These are phyloP conservation scores for Arthrobotrys sphaeroides DNA, from an alignment of 2,329 filamentous ascomycete species.

Conservation along the genomic window DNA sequence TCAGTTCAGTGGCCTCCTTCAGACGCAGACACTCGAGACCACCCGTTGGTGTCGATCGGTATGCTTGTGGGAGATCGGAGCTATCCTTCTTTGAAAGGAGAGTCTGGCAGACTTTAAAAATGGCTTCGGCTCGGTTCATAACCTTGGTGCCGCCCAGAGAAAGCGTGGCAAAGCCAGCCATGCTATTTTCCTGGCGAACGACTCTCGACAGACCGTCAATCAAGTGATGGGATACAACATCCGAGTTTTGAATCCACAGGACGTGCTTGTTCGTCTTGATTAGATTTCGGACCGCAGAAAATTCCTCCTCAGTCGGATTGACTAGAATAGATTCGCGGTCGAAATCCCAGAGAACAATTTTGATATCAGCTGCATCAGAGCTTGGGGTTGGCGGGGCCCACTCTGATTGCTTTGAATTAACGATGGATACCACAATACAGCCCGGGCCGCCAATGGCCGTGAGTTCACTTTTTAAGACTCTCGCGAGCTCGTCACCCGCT, in stretches of 20 bases:
- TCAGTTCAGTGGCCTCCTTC: not conserved
- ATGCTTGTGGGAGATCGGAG: conserved; percentile 2
- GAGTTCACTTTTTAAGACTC: no score
- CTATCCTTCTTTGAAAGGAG: not conserved
- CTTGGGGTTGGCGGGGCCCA: not conserved
- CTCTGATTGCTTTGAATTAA: no score
- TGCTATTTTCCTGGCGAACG: conserved; percentile 2
- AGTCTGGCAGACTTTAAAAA: not conserved
- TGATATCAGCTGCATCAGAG: not conserved
- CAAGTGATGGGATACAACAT: not conserved
- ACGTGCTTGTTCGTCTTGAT: not conserved
- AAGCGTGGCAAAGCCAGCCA: conserved; percentile 10
- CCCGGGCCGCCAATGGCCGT: no score
- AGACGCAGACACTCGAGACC: not conserved
- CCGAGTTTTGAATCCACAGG: conserved; percentile 20
- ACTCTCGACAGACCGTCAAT: conserved; percentile 28
- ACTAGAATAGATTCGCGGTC: conserved; percentile 14
- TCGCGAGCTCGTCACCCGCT: not conserved
- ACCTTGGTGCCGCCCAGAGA: not conserved
- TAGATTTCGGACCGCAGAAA: not conserved
- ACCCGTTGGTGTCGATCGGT: not conserved
- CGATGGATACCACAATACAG: not conserved
- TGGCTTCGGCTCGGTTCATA: not conserved
- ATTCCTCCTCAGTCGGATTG: not conserved
- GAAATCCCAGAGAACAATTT: conserved; percentile 31